A percentile compares a stretch with the other conserved stretches of the same genome.
Conservation (phyloP, 2,329 filamentous ascomycete genomes). For the Fusarium sp. region DNA sequence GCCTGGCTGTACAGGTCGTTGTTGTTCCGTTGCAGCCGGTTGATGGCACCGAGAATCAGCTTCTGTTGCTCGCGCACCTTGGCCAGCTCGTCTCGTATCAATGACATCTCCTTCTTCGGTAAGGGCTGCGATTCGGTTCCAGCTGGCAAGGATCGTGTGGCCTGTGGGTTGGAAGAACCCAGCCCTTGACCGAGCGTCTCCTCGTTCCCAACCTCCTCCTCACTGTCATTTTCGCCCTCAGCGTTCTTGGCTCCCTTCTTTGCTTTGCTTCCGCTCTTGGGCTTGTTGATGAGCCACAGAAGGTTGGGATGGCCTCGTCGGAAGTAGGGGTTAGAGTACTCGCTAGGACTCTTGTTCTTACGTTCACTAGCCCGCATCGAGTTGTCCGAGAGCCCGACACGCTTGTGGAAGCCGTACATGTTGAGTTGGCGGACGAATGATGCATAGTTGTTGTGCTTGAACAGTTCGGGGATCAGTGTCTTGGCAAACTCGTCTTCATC, state of each 20-base stretch:
- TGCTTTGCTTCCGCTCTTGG: slow-evolving; percentile 76
- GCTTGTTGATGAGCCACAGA: slow-evolving; percentile 96
- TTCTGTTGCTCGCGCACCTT: slow-evolving; percentile 88
- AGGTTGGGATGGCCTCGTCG: slow-evolving; percentile 92
- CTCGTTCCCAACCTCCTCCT: slow-evolving; percentile 60
- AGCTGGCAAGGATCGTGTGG: slow-evolving; percentile 53
- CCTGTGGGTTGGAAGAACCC: slow-evolving; percentile 32
- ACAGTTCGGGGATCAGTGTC: slow-evolving; percentile 94
- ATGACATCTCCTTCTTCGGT: slow-evolving; percentile 79
- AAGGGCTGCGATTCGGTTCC: slow-evolving; percentile 61
- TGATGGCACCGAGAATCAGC: slow-evolving; percentile 86
- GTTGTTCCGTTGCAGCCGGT: slow-evolving; percentile 85
- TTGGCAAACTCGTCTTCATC: slow-evolving; percentile 99
- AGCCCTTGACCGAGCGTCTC: slow-evolving; percentile 49
- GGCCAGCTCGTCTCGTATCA: slow-evolving; percentile 83
- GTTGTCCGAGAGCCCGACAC: slow-evolving; percentile 92
- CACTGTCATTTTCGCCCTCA: slow-evolving; percentile 79
- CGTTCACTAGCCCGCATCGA: slow-evolving; percentile 97
- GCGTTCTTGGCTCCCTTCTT: slow-evolving; percentile 71
- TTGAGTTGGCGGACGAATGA: slow-evolving; percentile 96
- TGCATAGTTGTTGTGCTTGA: slow-evolving; percentile 99
- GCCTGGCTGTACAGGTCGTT: slow-evolving; percentile 90
- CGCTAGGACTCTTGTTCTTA: slow-evolving; percentile 97
- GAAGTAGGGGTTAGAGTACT: slow-evolving; percentile 98
- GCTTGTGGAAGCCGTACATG: slow-evolving; percentile 99